Conservation (phyloP, 169 alveolate genomes). For the Theileria parva region DNA sequence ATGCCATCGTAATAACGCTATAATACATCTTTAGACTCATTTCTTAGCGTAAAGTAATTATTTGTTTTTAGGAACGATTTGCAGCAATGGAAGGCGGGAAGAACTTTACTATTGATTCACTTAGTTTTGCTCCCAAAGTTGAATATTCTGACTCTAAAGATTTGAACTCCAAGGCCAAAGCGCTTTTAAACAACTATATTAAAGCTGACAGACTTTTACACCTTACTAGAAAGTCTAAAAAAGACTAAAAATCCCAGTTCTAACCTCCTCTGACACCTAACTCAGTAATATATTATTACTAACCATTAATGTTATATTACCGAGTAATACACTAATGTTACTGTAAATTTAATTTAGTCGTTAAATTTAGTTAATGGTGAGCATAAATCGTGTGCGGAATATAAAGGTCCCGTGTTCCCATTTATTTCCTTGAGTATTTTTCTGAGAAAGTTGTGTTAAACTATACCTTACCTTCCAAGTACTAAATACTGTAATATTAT, state of each 20-base stretch:
- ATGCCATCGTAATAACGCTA: constrained; percentile 49
- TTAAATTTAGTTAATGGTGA: constrained; percentile 4
- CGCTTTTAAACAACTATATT: not conserved
- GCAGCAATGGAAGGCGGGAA: constrained; percentile 51
- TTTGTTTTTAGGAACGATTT: constrained; percentile 41
- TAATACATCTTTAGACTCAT: too few relatives aligned
- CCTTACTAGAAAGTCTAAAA: not conserved
- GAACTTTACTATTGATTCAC: constrained; percentile 25
- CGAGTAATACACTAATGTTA: not conserved
- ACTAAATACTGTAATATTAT: constrained; percentile 23
- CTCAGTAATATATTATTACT: too few relatives aligned
- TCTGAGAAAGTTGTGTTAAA: not conserved
- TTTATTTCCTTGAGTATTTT: constrained; percentile 25
- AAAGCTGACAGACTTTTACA: not conserved
- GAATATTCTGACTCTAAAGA: constrained; percentile 18
- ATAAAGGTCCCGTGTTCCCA: constrained; percentile 30
- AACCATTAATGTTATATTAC: too few relatives aligned
- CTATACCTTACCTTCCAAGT: constrained; percentile 15
- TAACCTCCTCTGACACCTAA: too few relatives aligned
- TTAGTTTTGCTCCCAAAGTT: constrained; percentile 59
- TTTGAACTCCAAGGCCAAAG: not conserved
- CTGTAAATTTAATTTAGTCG: not conserved
- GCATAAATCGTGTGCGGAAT: constrained; percentile 28
- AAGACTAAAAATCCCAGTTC: not conserved
- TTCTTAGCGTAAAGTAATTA: too few relatives aligned